Evolutionary conservation across 1,139 yeast genomes (phyloP).

Genomic region (Pichia sp.): DNA sequence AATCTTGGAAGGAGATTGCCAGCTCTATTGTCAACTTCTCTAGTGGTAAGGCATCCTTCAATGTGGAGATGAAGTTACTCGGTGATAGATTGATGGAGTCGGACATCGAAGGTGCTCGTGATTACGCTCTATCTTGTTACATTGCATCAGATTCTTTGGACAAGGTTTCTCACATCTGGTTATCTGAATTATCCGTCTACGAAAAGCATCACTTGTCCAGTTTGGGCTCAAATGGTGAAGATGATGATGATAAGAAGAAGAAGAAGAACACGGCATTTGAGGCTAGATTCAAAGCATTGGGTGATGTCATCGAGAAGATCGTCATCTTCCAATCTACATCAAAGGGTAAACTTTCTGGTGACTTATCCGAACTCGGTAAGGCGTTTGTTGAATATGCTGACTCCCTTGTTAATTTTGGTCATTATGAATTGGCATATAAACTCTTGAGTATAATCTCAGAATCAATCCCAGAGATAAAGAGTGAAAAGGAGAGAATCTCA

Average conservation of each 20-base stretch:
- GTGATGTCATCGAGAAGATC: constrained; percentile 76
- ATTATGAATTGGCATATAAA: constrained; percentile 71
- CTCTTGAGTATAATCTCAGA: constrained; percentile 69
- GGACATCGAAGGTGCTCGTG: constrained; percentile 36
- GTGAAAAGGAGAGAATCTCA: constrained; percentile 72
- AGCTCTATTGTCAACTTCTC: constrained; percentile 57
- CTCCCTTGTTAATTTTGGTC: constrained; percentile 75
- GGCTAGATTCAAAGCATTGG: constrained; percentile 78
- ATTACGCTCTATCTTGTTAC: constrained; percentile 71
- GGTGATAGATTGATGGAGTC: constrained; percentile 63
- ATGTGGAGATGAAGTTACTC: constrained; percentile 50
- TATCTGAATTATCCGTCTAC: constrained; percentile 56
- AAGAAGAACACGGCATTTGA: constrained; percentile 59
- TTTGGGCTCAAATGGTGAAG: constrained; percentile 13
- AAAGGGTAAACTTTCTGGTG: constrained; percentile 28
- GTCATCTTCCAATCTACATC: constrained; percentile 59
- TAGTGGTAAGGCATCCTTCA: constrained; percentile 39
- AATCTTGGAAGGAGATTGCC: constrained; percentile 81
- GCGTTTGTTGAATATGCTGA: constrained; percentile 73
- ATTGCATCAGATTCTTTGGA: constrained; percentile 78
- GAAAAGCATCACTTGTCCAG: constrained; percentile 44
- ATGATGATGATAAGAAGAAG: no score
- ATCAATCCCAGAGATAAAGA: constrained; percentile 44
- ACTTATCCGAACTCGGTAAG: constrained; percentile 47
- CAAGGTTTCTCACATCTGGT: constrained; percentile 78